Percentiles rank a stretch among this genome's conserved stretches.
phyloP scores from a whole-genome alignment of 2,329 filamentous ascomycete genomes.

The Monosporascus sp. region DNA sequence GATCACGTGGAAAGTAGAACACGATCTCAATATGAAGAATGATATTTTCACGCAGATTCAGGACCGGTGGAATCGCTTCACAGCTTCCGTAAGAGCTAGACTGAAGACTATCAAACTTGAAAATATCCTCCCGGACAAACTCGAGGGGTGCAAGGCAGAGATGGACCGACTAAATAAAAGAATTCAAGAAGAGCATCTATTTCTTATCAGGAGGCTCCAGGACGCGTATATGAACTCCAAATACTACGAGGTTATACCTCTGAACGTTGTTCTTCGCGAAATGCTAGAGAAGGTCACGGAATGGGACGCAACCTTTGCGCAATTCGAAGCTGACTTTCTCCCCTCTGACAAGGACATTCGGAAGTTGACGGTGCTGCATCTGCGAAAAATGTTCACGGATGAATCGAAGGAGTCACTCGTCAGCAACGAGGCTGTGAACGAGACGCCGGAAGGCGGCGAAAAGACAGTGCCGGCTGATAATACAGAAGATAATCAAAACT shows the following conservation, averaged over 20 bases:
- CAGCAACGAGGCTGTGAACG: constrained; percentile 61
- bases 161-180: constrained; percentile 73
- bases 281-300: constrained; percentile 90
- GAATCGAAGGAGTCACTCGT: constrained; percentile 73
- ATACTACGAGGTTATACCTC: constrained; percentile 93
- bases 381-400: constrained; percentile 92
- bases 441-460: constrained; percentile 47
- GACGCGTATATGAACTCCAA: constrained; percentile 88
- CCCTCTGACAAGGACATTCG: constrained; percentile 94
- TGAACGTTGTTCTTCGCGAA: constrained; percentile 82
- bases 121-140: constrained; percentile 81
- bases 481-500: constrained; percentile 15
- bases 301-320: constrained; percentile 86
- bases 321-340: constrained; percentile 90
- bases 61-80: constrained; percentile 79
- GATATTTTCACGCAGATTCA: constrained; percentile 80
- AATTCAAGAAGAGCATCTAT: constrained; percentile 76
- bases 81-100: constrained; percentile 76
- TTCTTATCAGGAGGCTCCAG: constrained; percentile 72
- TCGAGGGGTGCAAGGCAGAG: constrained; percentile 74
- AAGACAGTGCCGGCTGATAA: constrained; percentile 34
- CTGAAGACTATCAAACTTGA: constrained; percentile 87
- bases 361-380: constrained; percentile 82
- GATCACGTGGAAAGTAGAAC: constrained; percentile 96
- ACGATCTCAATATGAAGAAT: constrained; percentile 88